Evolutionary conservation across 148 eudicot species (phyloP).

Genomic region (Pouteria glomerata): DNA sequence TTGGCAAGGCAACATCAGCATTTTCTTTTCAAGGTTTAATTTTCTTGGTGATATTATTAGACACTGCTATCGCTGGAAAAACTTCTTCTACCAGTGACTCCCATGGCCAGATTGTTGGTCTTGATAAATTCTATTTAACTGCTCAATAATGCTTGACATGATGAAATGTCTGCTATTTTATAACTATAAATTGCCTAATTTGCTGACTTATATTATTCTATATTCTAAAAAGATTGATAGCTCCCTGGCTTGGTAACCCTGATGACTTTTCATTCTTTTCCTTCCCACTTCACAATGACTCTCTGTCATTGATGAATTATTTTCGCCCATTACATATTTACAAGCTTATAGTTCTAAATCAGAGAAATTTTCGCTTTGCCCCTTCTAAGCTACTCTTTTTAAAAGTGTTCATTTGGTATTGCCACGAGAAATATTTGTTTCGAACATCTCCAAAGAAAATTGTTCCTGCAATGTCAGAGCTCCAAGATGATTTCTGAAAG

Average conservation of each 20-base stretch:
- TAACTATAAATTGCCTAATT: neutral
- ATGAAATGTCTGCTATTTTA: no score
- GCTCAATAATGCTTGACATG: neutral
- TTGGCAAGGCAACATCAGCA: neutral
- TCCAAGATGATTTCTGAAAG: neutral
- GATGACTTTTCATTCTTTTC: neutral
- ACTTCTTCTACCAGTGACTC: neutral
- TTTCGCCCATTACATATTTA: neutral
- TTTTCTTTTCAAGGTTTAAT: neutral
- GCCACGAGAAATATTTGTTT: no score
- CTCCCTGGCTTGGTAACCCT: neutral
- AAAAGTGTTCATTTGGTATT: neutral
- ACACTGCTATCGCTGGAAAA: neutral
- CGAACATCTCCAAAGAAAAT: neutral
- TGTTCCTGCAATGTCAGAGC: neutral
- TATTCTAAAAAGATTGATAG: neutral
- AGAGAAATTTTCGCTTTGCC: neutral
- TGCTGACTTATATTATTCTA: neutral
- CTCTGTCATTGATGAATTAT: neutral
- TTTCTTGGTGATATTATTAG: neutral
- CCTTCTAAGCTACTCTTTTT: neutral
- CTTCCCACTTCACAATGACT: neutral
- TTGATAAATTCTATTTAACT: neutral
- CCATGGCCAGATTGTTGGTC: neutral
- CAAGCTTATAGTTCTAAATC: neutral